A percentile compares a stretch with the other conserved stretches of the same genome.
These are phyloP conservation scores for Torulaspora delbrueckii DNA, from an alignment of 805 yeast species.

Conservation along the genomic window DNA sequence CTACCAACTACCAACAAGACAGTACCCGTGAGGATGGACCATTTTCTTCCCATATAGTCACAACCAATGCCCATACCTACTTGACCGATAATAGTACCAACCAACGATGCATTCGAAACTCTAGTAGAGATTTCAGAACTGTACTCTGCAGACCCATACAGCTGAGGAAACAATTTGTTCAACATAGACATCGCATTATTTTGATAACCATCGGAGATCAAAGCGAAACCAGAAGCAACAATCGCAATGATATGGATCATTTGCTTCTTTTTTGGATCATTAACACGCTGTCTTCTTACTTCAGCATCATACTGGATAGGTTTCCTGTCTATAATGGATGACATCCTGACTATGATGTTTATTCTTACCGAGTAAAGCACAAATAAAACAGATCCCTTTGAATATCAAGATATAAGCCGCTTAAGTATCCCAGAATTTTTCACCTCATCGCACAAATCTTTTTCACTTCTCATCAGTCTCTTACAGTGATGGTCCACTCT, in stretches of 20 bases:
- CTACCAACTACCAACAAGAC: slow-evolving; percentile 59
- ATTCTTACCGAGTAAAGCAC: neutral
- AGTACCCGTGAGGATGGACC: slow-evolving; percentile 65
- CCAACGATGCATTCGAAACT: slow-evolving; percentile 63
- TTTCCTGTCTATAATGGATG: neutral
- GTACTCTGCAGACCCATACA: slow-evolving; percentile 38
- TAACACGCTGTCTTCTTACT: slow-evolving; percentile 7
- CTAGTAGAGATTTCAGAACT: slow-evolving; percentile 49
- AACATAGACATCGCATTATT: slow-evolving; percentile 69
- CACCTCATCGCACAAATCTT: neutral
- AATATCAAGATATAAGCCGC: neutral
- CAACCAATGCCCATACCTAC: slow-evolving; percentile 58
- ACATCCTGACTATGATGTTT: neutral
- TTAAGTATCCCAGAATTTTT: neutral
- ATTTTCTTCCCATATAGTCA: slow-evolving; percentile 64
- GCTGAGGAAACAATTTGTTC: slow-evolving; percentile 49
- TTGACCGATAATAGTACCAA: slow-evolving; percentile 70
- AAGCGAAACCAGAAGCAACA: slow-evolving; percentile 57
- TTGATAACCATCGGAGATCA: slow-evolving; percentile 74
- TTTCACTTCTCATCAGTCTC: neutral
- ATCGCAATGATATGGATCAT: slow-evolving; percentile 15
- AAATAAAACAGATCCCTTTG: no score
- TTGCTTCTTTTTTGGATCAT: slow-evolving; percentile 9
- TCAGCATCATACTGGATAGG: slow-evolving; percentile 9
- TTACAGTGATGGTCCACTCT: neutral